Evolutionary conservation across 192 early-diverging fungal species (phyloP), one percentile per base, ranked within the genome.

Genomic region (Physocladia obscura): DNA sequence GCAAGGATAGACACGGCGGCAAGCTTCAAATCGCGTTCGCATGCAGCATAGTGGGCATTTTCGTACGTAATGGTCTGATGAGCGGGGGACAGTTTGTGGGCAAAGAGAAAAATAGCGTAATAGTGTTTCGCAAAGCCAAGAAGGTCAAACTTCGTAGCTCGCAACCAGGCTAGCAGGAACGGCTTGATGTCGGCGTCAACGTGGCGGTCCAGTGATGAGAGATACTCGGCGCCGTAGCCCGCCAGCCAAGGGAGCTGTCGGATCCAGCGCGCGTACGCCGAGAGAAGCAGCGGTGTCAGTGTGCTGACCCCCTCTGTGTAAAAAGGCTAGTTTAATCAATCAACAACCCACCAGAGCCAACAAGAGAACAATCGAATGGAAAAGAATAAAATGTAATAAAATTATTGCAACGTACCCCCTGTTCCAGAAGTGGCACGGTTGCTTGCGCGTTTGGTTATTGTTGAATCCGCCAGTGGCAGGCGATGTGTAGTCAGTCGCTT

Each of bases 111-210:
- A 11, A 64, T 0, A 29, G 62, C 62, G 48, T 64, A 64, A 26
- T 64, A 50, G 30, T 64, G 62, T 51, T 64, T 64, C 29, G 62
- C 62, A 24, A 64, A 64, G 2, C 62, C 69, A 30, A 79, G 65
- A 4, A 79, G 35, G 38, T 79, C 77, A 63, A 79, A 79, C 61
- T 75, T 57, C 13, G 77, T 75, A 3, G 77, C 77, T 6, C 64
- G 26, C 57, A 75, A 71, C 77, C 77, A 79, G 2, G 65, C 51
- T 5, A 54, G 50, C 13, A 72, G 70, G 38, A 75, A 67, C 4
- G 57, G 57, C 11, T 69, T 49, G 31, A 67, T 72, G 5, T 57
- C 63, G 6, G 55, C 37, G n/a, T 75, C 77, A 0, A 75, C 61
- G 57, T 69, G 60, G 5, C 21, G 29, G 39, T 79, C 77, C 22